phyloP scores from a whole-genome alignment of 2,329 filamentous ascomycete species.

The Pseudogymnoascus sp. region DNA sequence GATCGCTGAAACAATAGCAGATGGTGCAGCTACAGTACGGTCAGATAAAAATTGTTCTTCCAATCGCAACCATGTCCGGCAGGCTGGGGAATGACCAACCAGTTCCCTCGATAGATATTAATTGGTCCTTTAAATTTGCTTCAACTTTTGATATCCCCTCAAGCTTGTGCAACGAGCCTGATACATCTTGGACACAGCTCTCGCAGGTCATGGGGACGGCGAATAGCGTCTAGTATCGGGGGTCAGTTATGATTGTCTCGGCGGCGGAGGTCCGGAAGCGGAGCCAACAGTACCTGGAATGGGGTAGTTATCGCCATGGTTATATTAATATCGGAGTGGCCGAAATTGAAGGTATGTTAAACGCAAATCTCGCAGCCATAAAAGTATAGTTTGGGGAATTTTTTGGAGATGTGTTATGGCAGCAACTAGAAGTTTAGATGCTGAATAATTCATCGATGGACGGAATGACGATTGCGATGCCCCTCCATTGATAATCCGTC shows the following conservation, averaged over 20 bases:
- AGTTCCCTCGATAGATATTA: constrained; percentile 79
- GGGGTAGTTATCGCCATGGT: constrained; percentile 27
- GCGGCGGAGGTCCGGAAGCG: constrained; percentile 22
- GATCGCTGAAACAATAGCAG: constrained; percentile 80
- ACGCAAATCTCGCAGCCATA: neutral
- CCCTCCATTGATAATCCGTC: neutral
- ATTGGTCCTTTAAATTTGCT: constrained; percentile 72
- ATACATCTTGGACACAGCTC: constrained; percentile 78
- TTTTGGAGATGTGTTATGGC: neutral
- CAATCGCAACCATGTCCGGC: constrained; percentile 2
- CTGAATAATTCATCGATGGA: constrained; percentile 7
- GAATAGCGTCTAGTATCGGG: constrained; percentile 65
- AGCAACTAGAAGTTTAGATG: constrained; percentile 6
- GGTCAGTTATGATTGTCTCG: constrained; percentile 14
- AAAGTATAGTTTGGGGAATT: neutral
- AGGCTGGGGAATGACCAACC: constrained; percentile 37
- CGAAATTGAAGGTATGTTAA: neutral
- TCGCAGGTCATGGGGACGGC: constrained; percentile 92
- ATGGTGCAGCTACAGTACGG: constrained; percentile 61
- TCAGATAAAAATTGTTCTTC: neutral
- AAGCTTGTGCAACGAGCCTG: constrained; percentile 66
- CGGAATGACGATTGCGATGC: neutral
- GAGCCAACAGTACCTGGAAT: constrained; percentile 25
- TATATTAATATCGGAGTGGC: constrained; percentile 7
- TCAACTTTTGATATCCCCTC: constrained; percentile 76